Percentiles rank a stretch among this genome's conserved stretches.
Conservation (phyloP, 495 filamentous ascomycete species). For the Aspergillus cristatus region DNA sequence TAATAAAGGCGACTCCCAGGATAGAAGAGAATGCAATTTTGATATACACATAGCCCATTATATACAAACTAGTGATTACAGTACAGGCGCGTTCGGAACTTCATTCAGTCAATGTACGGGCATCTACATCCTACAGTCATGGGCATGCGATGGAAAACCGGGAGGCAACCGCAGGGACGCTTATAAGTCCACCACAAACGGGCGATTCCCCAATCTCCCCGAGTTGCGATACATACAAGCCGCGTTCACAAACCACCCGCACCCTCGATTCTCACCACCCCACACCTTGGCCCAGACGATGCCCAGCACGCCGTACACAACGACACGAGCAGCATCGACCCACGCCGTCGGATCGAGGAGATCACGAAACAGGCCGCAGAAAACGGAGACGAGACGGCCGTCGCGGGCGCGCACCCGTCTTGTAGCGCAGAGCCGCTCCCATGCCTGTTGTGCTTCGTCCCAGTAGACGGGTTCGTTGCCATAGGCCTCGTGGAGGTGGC, state of each 20-base stretch:
- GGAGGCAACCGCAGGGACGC: no score
- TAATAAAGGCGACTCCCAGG: no score
- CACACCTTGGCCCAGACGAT: constrained; percentile 65
- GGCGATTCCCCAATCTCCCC: constrained; percentile 53
- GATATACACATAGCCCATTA: no score
- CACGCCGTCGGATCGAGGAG: constrained; percentile 45
- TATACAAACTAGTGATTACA: no score
- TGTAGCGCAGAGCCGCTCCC: constrained; percentile 50
- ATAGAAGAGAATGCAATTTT: no score
- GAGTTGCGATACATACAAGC: constrained; percentile 61
- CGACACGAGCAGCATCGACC: constrained; percentile 51
- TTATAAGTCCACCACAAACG: constrained; percentile 50
- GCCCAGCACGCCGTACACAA: constrained; percentile 52
- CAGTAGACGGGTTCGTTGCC: constrained; percentile 61
- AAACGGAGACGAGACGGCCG: constrained; percentile 15
- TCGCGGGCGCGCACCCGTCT: constrained; percentile 21
- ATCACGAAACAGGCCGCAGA: constrained; percentile 42
- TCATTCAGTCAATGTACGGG: no score
- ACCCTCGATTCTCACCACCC: constrained; percentile 47
- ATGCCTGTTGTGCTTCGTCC: constrained; percentile 64
- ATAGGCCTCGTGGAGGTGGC: constrained; percentile 68
- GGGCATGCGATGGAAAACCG: no score
- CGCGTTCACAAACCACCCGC: constrained; percentile 66
- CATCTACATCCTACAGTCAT: no score
- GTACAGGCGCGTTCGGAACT: no score